Evolutionary conservation across 2,329 filamentous ascomycete species (phyloP), one percentile per base, ranked within the genome.

Genomic region (Sporothrix euskadiensis): DNA sequence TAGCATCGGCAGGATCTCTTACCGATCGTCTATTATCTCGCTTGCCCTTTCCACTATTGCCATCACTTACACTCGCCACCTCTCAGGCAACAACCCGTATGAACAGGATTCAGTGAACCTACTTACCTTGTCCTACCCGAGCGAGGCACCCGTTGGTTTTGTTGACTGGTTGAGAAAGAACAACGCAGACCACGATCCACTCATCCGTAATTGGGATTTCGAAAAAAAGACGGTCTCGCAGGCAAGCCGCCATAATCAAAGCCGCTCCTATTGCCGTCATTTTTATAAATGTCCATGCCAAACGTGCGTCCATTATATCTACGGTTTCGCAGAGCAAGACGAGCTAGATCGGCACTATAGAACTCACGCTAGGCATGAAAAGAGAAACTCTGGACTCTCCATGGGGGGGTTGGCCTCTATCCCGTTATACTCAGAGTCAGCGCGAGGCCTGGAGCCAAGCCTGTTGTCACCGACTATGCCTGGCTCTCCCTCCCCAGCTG

Each of bases 231-330:
- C 82, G 68, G 80, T 81, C n/a, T 75, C 80, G n/a, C 79, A 79
- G 57, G 79, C 79, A 57, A 80, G 81, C 69, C 79, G 77, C 49
- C 80, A 81, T 22, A 56, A 16, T 32, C 69, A 39, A 3, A 30
- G 54, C 35, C 54, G 44, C n/a, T 47, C 26, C 1, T 41, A 10
- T 3, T 35, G 22, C 47, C 57, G 35, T 12, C 63, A 41, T 7
- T 69, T 52, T 56, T 80, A 85, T 79, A 89, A 87, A 78, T 89
- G 88, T 79, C 85, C 82, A 80, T 82, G 88, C 75, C 85, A 88
- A 71, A 82, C 82, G 73, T 89, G 88, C 77, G 80, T 87, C 74
- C 84, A 87, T 78, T 89, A 88, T 79, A 84, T 89, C 52, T 89
- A 89, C 76, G 88, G 88, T 41, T 88, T 89, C 77, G 78, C 82